These are phyloP conservation scores for Clitopilus hobsonii DNA, from an alignment of 768 basidiomycete genomes.

Conservation along the genomic window DNA sequence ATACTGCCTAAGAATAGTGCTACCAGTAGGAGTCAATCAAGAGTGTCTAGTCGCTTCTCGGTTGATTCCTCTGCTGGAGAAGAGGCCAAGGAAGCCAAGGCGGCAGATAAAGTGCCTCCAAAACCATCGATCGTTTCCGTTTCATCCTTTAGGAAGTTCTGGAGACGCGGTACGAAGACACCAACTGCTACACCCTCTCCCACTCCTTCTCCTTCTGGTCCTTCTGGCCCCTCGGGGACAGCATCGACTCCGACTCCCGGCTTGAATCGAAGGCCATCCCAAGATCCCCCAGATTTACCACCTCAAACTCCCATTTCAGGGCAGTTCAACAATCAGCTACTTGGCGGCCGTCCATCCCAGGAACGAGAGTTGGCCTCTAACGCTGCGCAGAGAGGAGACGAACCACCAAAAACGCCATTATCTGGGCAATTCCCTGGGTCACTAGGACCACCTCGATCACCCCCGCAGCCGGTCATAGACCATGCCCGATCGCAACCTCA, in stretches of 20 bases:
- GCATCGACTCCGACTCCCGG: slow-evolving; percentile 32
- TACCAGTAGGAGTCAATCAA: slow-evolving; percentile 15
- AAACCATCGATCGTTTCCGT: neutral
- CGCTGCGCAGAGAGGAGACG: neutral
- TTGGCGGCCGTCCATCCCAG: slow-evolving; percentile 16
- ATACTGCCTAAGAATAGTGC: slow-evolving; percentile 7
- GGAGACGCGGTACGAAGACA: neutral
- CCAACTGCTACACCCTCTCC: slow-evolving; percentile 34
- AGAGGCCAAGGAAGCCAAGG: slow-evolving; percentile 24
- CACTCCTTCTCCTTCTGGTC: slow-evolving; percentile 29
- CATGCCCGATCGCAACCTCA: slow-evolving; percentile 15
- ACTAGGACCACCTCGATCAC: slow-evolving; percentile 9
- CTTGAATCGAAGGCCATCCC: slow-evolving; percentile 25
- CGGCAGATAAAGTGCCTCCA: neutral
- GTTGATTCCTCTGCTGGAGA: slow-evolving; percentile 57
- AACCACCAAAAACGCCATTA: neutral
- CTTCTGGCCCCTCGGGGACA: slow-evolving; percentile 23
- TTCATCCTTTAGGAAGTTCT: neutral
- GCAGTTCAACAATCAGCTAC: slow-evolving; percentile 20
- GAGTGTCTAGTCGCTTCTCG: slow-evolving; percentile 67
- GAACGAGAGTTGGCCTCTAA: slow-evolving; percentile 10
- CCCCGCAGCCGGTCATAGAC: neutral
- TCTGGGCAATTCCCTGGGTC: slow-evolving; percentile 10
- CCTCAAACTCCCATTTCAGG: slow-evolving; percentile 22
- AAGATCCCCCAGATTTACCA: slow-evolving; percentile 32